Conservation (phyloP, 257 asterid species). For the Ligustrum vulgare region DNA sequence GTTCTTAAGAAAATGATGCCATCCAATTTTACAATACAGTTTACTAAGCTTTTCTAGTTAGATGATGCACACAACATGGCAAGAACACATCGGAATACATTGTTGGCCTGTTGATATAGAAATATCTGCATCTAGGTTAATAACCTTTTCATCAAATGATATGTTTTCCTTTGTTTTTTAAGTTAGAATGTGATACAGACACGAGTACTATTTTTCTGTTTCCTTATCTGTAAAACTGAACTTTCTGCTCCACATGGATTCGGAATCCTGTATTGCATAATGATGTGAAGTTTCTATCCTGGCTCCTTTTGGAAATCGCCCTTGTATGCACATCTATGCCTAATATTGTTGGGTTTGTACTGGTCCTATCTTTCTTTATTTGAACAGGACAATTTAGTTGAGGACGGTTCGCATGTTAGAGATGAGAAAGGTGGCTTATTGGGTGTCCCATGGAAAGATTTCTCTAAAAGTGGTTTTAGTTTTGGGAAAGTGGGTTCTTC, state of each 20-base stretch:
- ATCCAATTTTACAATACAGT: neutral
- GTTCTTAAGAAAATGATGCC: neutral
- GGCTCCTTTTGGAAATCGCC: neutral
- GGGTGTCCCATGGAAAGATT: constrained; percentile 82
- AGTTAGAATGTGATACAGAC: neutral
- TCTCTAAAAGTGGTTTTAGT: constrained; percentile 56
- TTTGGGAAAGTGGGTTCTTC: constrained; percentile 36
- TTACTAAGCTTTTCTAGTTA: neutral
- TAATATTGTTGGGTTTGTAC: neutral
- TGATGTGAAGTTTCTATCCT: neutral
- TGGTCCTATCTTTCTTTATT: neutral
- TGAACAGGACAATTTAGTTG: constrained; percentile 42
- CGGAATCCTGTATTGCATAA: neutral
- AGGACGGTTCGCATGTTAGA: constrained; percentile 11
- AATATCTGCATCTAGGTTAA: neutral
- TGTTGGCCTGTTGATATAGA: neutral
- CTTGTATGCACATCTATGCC: neutral
- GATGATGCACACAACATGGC: neutral
- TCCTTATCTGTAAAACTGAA: neutral
- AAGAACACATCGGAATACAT: neutral
- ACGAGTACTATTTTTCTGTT: neutral
- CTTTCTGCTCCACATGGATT: neutral
- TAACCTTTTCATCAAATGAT: neutral
- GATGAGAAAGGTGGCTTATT: constrained; percentile 44
- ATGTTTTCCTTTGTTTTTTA: too few relatives aligned